Evolutionary conservation across 345 rosid genomes (phyloP).

Genomic region (Aquilaria sinensis): DNA sequence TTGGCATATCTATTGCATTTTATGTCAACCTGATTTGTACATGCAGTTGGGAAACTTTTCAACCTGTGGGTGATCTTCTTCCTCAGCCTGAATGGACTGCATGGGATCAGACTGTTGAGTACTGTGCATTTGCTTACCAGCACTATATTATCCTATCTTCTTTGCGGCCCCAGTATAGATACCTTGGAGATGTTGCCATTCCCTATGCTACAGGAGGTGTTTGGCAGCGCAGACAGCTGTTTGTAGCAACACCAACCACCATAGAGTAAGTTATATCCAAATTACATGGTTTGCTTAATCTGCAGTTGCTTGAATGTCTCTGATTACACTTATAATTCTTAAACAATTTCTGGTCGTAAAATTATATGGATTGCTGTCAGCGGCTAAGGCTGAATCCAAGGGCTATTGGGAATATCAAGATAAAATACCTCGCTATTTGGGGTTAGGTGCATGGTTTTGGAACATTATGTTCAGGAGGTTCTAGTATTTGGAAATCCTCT

Average conservation of each 20-base stretch:
- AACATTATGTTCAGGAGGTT: too few relatives aligned
- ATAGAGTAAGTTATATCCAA: slow-evolving; percentile 53
- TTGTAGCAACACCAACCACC: slow-evolving; percentile 95
- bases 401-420: too few relatives aligned
- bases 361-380: too few relatives aligned
- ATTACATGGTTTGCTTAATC: too few relatives aligned
- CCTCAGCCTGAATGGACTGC: slow-evolving; percentile 99
- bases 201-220: slow-evolving; percentile 94
- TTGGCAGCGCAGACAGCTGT: slow-evolving; percentile 97
- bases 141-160: slow-evolving; percentile 88
- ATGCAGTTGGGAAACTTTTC: slow-evolving; percentile 96
- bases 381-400: too few relatives aligned
- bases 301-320: too few relatives aligned
- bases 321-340: too few relatives aligned
- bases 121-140: slow-evolving; percentile 96
- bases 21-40: slow-evolving; percentile 5
- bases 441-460: too few relatives aligned
- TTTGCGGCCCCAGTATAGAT: slow-evolving; percentile 92
- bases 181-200: slow-evolving; percentile 95
- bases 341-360: too few relatives aligned
- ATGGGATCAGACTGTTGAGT: slow-evolving; percentile 98
- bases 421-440: too few relatives aligned
- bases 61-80: slow-evolving; percentile 91
- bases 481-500: too few relatives aligned
- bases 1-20: neutral